Percentiles rank a stretch among this genome's conserved stretches.
These are phyloP conservation scores for Antitrichia curtipendula DNA, from an alignment of 225 moss, liverwort and hornwort species.

Conservation along the genomic window DNA sequence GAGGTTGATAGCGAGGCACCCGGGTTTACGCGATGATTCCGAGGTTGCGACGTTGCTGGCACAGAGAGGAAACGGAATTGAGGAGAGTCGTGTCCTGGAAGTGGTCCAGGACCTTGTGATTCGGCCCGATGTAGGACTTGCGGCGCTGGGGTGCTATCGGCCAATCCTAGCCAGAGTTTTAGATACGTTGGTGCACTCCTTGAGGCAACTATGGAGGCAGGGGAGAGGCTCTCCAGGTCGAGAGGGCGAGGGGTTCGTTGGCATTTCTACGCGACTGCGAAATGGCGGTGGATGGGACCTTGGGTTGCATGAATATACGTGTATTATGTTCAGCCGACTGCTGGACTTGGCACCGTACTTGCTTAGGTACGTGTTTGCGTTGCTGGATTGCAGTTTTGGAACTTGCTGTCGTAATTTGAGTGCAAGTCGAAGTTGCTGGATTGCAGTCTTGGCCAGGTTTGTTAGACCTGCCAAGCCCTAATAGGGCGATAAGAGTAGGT, in stretches of 20 bases:
- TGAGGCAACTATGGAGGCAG: constrained; percentile 56
- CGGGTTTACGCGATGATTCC: constrained; percentile 19
- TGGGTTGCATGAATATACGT: constrained; percentile 57
- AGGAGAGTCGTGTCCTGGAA: constrained; percentile 24
- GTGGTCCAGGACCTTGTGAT: constrained; percentile 62
- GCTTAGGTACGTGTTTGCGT: constrained; percentile 40
- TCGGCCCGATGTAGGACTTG: constrained; percentile 54
- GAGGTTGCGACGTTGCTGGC: constrained; percentile 16
- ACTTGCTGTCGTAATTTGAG: not conserved
- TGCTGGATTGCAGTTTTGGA: not conserved
- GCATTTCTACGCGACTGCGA: constrained; percentile 6
- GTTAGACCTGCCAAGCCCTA: not conserved
- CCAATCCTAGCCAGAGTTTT: constrained; percentile 53
- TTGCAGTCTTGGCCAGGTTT: not conserved
- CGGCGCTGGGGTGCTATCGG: constrained; percentile 76
- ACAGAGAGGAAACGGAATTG: constrained; percentile 19
- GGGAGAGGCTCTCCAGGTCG: constrained; percentile 4
- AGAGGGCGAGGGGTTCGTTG: constrained; percentile 4
- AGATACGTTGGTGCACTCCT: constrained; percentile 61
- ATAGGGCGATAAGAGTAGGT: not conserved
- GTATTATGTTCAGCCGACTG: constrained; percentile 69
- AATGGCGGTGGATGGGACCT: constrained; percentile 56
- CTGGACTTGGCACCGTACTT: constrained; percentile 85
- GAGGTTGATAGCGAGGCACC: constrained; percentile 53
- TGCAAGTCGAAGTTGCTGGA: not conserved